phyloP scores from a whole-genome alignment of 139 green algal genomes.

The Marvania coccoides region DNA sequence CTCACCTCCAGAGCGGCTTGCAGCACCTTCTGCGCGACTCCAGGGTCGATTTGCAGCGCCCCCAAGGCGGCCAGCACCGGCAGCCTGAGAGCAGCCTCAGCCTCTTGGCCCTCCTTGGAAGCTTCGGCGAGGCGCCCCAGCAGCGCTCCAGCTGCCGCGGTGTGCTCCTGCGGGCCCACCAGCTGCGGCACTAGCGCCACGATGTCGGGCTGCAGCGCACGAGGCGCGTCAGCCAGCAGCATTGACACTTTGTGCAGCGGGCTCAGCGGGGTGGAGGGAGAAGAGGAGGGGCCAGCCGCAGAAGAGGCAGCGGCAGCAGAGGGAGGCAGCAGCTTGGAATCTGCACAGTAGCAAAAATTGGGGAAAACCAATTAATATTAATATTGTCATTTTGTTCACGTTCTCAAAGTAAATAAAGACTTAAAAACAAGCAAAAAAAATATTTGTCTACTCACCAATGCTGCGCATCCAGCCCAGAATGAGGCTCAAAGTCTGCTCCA shows the following conservation, averaged over 20 bases:
- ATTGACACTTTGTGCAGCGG: slow-evolving; percentile 10
- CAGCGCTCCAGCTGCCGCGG: slow-evolving; percentile 16
- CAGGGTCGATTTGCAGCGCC: slow-evolving; percentile 28
- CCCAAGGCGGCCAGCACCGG: slow-evolving; percentile 36
- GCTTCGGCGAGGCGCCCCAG: slow-evolving; percentile 27
- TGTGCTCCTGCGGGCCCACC: slow-evolving; percentile 27
- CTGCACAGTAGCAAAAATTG: no score
- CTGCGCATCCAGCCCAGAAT: slow-evolving; percentile 33
- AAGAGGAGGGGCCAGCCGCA: neutral
- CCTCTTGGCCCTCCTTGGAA: slow-evolving; percentile 4
- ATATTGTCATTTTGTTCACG: no score
- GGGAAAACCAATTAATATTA: no score
- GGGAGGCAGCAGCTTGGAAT: no score
- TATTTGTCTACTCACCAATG: no score
- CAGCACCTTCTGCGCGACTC: slow-evolving; percentile 19
- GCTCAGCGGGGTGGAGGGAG: neutral
- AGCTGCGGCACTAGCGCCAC: slow-evolving; percentile 40
- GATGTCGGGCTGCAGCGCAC: slow-evolving; percentile 34
- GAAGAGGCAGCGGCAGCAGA: neutral
- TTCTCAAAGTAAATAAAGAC: no score
- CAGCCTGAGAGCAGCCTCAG: slow-evolving; percentile 22
- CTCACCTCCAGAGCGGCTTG: slow-evolving; percentile 20
- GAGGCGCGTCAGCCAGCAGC: slow-evolving; percentile 30
- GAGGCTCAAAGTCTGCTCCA: slow-evolving; percentile 38
- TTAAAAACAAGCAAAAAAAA: no score